phyloP scores from a whole-genome alignment of 2,329 filamentous ascomycete species.

The Dothideomycetes sp. region DNA sequence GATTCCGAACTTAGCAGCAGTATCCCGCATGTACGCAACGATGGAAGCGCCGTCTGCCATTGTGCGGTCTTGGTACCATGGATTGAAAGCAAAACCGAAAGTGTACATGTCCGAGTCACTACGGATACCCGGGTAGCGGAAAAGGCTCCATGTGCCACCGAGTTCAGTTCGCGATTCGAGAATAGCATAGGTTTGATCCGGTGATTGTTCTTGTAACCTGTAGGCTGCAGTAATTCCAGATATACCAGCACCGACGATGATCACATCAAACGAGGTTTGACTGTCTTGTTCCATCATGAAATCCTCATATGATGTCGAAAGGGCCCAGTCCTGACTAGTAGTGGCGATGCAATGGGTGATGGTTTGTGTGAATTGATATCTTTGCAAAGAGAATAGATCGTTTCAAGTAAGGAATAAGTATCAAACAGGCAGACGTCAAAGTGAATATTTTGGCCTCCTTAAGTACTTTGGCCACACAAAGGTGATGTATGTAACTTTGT shows the following conservation, averaged over 20 bases:
- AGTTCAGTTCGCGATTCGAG: constrained; percentile 58
- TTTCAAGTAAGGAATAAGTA: too few relatives aligned
- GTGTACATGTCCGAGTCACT: constrained; percentile 43
- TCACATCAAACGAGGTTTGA: constrained; percentile 28
- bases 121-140: constrained; percentile 58
- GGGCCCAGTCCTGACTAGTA: too few relatives aligned
- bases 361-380: too few relatives aligned
- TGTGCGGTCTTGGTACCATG: constrained; percentile 48
- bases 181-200: constrained; percentile 52
- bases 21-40: constrained; percentile 35
- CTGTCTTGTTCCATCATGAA: too few relatives aligned
- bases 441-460: too few relatives aligned
- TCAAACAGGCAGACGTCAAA: too few relatives aligned
- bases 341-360: too few relatives aligned
- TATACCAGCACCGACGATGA: constrained; percentile 66
- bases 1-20: constrained; percentile 35
- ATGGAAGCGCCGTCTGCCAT: constrained; percentile 39
- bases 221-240: constrained; percentile 69
- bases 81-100: constrained; percentile 57
- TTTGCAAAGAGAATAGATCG: too few relatives aligned
- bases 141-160: constrained; percentile 73
- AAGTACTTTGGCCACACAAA: too few relatives aligned
- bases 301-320: too few relatives aligned
- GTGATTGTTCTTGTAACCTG: constrained; percentile 40
- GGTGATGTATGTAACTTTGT: too few relatives aligned